Evolutionary conservation across 768 basidiomycete genomes (phyloP), one percentile per base, ranked within the genome.

Genomic region (Rhodotorula paludigena): DNA sequence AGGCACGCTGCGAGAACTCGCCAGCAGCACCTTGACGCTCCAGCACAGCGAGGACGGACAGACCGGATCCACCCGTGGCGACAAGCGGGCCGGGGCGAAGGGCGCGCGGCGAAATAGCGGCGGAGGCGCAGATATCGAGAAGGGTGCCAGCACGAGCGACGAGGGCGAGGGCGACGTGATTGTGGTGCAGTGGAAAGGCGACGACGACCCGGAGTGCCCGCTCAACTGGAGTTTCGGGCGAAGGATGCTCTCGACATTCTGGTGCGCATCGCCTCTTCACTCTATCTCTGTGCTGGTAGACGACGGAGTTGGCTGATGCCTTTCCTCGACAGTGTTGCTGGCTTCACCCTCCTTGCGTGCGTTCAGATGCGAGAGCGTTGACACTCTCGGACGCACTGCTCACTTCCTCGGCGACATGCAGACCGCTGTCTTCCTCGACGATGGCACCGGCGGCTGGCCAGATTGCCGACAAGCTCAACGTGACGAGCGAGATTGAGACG

Each of bases 341-440:
- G 54, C 7, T 64, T 68, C 51, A 72, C 70, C 3, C 59, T 72
- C 28, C 44, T 67, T 0, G 63, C 63, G 62, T 63, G n/a, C 25
- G 62, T 30, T 25, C n/a, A n/a, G n/a, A n/a, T n/a, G n/a, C n/a
- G n/a, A n/a, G n/a, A n/a, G n/a, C n/a, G n/a, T n/a, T n/a, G n/a
- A n/a, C n/a, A n/a, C n/a, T n/a, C n/a, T n/a, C n/a, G n/a, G n/a
- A n/a, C n/a, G n/a, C n/a, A n/a, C n/a, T 4, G 41, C 57, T 58
- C 7, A 58, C 42, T 35, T 38, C 45, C 23, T 20, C n/a, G n/a
- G n/a, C n/a, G n/a, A n/a, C n/a, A 3, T 18, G n/a, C 51, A 64
- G 63, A 9, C 86, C 87, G 0, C 80, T 89, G 1, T 85, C 87
- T 0, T 90, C 89, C 8, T 84, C 87, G 8, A 88, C 88, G 85